A percentile compares a stretch with the other conserved stretches of the same genome.
phyloP scores from a whole-genome alignment of 805 yeast genomes.

The Metschnikowia cubensis region DNA sequence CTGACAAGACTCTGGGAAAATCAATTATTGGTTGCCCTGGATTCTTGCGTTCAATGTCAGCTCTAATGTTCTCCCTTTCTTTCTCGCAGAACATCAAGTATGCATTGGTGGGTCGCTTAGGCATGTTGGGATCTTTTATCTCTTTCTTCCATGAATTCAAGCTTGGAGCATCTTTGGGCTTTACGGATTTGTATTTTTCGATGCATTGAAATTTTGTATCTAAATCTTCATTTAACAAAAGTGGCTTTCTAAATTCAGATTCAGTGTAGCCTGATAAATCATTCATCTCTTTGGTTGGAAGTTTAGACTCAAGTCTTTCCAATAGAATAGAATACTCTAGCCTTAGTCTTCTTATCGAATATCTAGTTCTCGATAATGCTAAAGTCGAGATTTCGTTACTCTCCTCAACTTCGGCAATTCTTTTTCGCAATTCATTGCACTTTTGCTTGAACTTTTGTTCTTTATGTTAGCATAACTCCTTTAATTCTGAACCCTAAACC shows the following conservation, averaged over 20 bases:
- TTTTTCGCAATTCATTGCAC: slow-evolving; percentile 65
- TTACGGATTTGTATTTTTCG: slow-evolving; percentile 4
- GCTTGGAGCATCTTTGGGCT: slow-evolving; percentile 20
- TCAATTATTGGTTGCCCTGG: slow-evolving; percentile 51
- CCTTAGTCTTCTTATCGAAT: slow-evolving; percentile 71
- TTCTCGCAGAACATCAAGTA: slow-evolving; percentile 81
- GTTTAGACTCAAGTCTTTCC: slow-evolving; percentile 61
- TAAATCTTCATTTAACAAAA: slow-evolving; percentile 30
- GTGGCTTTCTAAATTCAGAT: slow-evolving; percentile 41
- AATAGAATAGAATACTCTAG: slow-evolving; percentile 77
- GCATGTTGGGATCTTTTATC: slow-evolving; percentile 73
- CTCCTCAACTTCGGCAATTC: slow-evolving; percentile 69
- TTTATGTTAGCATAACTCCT: slow-evolving; percentile 8
- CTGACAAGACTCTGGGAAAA: slow-evolving; percentile 74
- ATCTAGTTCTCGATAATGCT: slow-evolving; percentile 72
- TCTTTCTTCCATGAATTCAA: background rate
- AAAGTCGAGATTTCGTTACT: slow-evolving; percentile 73
- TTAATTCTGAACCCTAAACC: background rate
- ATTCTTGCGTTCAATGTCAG: slow-evolving; percentile 48
- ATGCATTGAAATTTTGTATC: slow-evolving; percentile 15
- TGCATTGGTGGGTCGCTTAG: slow-evolving; percentile 88
- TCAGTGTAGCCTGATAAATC: slow-evolving; percentile 27
- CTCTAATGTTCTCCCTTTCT: slow-evolving; percentile 70
- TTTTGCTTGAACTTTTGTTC: slow-evolving; percentile 52
- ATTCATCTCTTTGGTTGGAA: slow-evolving; percentile 21